Conservation (phyloP, 805 yeast genomes). For the Torulaspora indica region DNA sequence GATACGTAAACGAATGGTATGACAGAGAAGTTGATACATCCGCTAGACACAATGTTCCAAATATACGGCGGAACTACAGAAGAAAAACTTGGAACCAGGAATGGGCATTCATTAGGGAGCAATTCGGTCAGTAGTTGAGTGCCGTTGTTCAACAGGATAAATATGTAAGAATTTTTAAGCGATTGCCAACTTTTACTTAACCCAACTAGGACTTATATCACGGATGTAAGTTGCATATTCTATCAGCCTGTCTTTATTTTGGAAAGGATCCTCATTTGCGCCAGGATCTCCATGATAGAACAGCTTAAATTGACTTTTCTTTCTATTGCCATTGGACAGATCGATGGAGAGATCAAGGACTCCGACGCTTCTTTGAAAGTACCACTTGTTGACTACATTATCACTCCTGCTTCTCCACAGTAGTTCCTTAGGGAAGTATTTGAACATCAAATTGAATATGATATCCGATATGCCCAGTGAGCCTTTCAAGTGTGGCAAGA, state of each 20-base stretch:
- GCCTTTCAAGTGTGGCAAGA: constrained; percentile 77
- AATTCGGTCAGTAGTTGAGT: constrained; percentile 3
- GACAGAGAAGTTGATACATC: constrained; percentile 31
- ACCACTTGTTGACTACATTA: constrained; percentile 97
- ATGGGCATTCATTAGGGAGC: constrained; percentile 26
- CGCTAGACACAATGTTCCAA: constrained; percentile 33
- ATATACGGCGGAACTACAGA: constrained; percentile 28
- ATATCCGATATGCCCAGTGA: constrained; percentile 91
- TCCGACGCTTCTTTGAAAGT: constrained; percentile 84
- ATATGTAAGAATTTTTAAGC: not conserved
- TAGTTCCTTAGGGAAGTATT: constrained; percentile 63
- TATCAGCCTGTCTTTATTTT: constrained; percentile 19
- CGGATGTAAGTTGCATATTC: constrained; percentile 32
- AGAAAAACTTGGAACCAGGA: constrained; percentile 28
- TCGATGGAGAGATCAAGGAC: constrained; percentile 46
- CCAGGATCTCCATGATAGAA: constrained; percentile 41
- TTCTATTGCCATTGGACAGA: constrained; percentile 33
- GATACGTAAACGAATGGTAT: constrained; percentile 29
- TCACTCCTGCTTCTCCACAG: constrained; percentile 84
- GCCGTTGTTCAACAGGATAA: not conserved
- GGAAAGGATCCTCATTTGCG: constrained; percentile 18
- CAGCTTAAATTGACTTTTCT: constrained; percentile 35
- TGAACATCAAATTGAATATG: constrained; percentile 73
- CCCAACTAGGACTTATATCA: constrained; percentile 38
- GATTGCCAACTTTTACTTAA: constrained; percentile 7